phyloP scores from a whole-genome alignment of 163 green algal species.

The Scenedesmus sp. region DNA sequence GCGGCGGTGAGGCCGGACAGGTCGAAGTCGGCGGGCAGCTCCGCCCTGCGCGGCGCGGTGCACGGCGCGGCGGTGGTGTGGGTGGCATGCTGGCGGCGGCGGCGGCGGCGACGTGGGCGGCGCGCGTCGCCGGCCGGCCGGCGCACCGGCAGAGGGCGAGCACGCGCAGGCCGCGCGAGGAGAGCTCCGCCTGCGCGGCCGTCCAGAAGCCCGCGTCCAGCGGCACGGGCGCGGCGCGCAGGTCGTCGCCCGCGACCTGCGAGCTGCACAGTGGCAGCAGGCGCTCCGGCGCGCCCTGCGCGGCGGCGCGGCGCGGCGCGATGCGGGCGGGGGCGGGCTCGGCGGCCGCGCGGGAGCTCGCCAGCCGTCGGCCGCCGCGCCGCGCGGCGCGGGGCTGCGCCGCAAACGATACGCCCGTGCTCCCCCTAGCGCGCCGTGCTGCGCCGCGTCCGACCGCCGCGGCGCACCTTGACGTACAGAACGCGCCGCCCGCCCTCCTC shows the following conservation, averaged over 20 bases:
- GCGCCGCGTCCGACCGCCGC: no score
- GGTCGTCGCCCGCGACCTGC: constrained; percentile 27
- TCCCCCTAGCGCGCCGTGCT: no score
- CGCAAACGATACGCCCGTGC: no score
- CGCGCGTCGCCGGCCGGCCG: no score
- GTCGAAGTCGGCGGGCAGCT: constrained; percentile 25
- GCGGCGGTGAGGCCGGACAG: neutral
- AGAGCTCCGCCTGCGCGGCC: constrained; percentile 32
- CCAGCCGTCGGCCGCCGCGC: no score
- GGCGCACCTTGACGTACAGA: constrained; percentile 58
- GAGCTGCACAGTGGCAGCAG: constrained; percentile 48
- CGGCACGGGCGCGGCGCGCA: neutral
- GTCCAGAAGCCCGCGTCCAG: constrained; percentile 34
- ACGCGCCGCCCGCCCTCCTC: constrained; percentile 22
- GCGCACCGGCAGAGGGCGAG: constrained; percentile 50
- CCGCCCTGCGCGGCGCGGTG: no score
- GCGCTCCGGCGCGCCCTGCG: constrained; percentile 51
- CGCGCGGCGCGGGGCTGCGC: no score
- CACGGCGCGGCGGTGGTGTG: no score
- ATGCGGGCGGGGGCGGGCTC: no score
- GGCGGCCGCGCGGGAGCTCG: no score
- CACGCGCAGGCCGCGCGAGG: constrained; percentile 44
- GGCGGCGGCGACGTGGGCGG: neutral
- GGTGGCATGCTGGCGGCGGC: neutral
- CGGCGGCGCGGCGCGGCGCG: no score